A percentile compares a stretch with the other conserved stretches of the same genome.
Evolutionary conservation across 2,329 filamentous ascomycete species (phyloP).

Genomic region (Colletotrichum truncatum): DNA sequence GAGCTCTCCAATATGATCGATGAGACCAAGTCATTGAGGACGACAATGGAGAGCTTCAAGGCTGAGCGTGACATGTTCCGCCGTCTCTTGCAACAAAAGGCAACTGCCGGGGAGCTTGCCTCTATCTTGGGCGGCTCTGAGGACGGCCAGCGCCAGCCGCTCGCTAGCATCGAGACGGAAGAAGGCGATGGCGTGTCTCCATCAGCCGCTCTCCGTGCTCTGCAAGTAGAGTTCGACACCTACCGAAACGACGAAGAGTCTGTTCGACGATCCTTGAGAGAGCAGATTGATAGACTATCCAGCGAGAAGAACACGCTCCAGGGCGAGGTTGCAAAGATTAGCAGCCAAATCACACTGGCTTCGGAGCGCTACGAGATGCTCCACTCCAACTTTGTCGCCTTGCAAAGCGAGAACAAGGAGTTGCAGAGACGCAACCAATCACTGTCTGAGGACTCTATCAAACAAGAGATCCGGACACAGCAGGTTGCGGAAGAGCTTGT

Average conservation of each 20-base stretch:
- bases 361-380: constrained; percentile 89
- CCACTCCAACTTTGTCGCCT: constrained; percentile 83
- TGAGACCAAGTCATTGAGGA: constrained; percentile 82
- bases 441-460: constrained; percentile 84
- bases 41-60: constrained; percentile 91
- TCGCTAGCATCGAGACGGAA: constrained; percentile 65
- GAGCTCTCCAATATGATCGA: constrained; percentile 82
- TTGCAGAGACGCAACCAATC: constrained; percentile 83
- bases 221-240: constrained; percentile 89
- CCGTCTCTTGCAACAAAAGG: constrained; percentile 83
- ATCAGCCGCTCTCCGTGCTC: constrained; percentile 80
- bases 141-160: constrained; percentile 60
- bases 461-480: constrained; percentile 89
- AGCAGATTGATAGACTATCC: constrained; percentile 84
- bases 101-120: constrained; percentile 67
- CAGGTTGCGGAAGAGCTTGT: constrained; percentile 94
- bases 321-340: constrained; percentile 80
- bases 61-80: constrained; percentile 98
- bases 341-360: constrained; percentile 83
- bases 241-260: constrained; percentile 87
- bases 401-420: constrained; percentile 86
- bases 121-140: constrained; percentile 79
- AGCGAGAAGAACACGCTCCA: constrained; percentile 85
- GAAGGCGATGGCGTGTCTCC: constrained; percentile 64
- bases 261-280: constrained; percentile 83